Evolutionary conservation across 495 filamentous ascomycete genomes (phyloP).

Genomic region (Penicillium maclennaniae): DNA sequence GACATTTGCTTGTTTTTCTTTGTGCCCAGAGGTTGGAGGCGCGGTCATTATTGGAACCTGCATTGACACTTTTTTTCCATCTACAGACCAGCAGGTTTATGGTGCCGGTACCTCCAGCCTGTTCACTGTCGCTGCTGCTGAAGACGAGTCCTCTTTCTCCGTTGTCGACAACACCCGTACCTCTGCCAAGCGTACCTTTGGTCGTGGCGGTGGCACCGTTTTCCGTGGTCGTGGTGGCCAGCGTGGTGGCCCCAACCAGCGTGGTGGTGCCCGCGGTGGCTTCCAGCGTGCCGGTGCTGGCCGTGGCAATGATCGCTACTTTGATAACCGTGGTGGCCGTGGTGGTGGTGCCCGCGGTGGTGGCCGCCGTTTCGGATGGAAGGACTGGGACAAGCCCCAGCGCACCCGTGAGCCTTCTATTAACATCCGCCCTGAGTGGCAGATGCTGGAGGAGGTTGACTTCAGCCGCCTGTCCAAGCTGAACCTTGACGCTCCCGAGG

Average conservation of each 20-base stretch:
- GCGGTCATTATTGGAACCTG: not conserved
- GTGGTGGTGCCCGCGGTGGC: conserved; percentile 50
- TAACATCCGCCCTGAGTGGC: conserved; percentile 91
- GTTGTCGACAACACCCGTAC: conserved; percentile 92
- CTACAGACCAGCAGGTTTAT: conserved; percentile 89
- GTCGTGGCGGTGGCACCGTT: conserved; percentile 76
- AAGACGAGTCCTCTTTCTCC: conserved; percentile 96
- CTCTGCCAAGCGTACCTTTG: conserved; percentile 78
- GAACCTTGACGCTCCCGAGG: conserved; percentile 88
- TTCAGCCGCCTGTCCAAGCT: conserved; percentile 92
- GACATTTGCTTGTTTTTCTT: conserved; percentile 15
- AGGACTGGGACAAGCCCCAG: conserved; percentile 97
- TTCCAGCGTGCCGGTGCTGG: conserved; percentile 70
- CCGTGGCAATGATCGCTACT: conserved; percentile 60
- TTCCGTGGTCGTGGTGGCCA: conserved; percentile 81
- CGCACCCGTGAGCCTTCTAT: conserved; percentile 93
- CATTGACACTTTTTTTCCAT: conserved; percentile 2
- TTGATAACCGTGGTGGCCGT: conserved; percentile 54
- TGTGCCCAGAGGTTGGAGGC: conserved; percentile 1
- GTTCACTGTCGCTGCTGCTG: conserved; percentile 84
- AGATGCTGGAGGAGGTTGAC: conserved; percentile 95
- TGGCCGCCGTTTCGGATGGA: conserved; percentile 93
- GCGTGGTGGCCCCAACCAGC: conserved; percentile 48
- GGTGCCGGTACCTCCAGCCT: conserved; percentile 82
- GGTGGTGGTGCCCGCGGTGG: conserved; percentile 55